Evolutionary conservation across 2,329 filamentous ascomycete genomes (phyloP), one percentile per base, ranked within the genome.

Genomic region (Neonectria faginata): DNA sequence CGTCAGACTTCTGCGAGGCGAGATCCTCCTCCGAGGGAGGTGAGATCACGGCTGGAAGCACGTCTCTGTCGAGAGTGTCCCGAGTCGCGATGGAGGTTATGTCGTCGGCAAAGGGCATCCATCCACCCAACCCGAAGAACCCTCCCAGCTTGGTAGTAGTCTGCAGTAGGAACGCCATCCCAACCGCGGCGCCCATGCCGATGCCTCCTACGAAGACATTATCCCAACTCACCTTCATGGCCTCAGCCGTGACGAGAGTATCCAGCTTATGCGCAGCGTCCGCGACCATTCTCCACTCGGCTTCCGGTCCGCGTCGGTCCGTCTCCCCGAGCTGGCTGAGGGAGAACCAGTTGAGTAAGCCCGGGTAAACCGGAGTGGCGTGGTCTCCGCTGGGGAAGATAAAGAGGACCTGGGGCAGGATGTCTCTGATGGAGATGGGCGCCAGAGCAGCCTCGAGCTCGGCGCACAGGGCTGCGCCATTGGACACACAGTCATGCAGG

Each of bases 141-240:
- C 64, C 58, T 31, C 60, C 58, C 2, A 65, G 6, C 10, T 25
- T 27, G 2, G 7, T 10, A n/a, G 55, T 11, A n/a, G 36, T 56
- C 36, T 45, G 45, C 20, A 68, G 9, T 11, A 68, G 25, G 5
- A 54, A 22, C 16, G 22, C 25, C 44, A 69, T 25, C 9, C 36
- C 56, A 11, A 65, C 25, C 10, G 52, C 55, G 22, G 33, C 56
- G 1, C 66, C 66, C 53, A 57, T 33, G 3, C 61, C 56, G 22
- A 67, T 3, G 20, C 64, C 64, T 3, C 59, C 48, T 14, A 69
- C 9, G 18, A 68, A 58, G 10, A 69, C 27, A 2, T 59, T 67
- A 4, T 51, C 12, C 27, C 25, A 20, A 5, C 56, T 33, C 9
- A 67, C 27, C 4, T 11, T 3, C 6, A 12, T 4, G 3, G 44